Conservation (phyloP, 2,329 filamentous ascomycete genomes). For the Arthrobotrys entomopaga region DNA sequence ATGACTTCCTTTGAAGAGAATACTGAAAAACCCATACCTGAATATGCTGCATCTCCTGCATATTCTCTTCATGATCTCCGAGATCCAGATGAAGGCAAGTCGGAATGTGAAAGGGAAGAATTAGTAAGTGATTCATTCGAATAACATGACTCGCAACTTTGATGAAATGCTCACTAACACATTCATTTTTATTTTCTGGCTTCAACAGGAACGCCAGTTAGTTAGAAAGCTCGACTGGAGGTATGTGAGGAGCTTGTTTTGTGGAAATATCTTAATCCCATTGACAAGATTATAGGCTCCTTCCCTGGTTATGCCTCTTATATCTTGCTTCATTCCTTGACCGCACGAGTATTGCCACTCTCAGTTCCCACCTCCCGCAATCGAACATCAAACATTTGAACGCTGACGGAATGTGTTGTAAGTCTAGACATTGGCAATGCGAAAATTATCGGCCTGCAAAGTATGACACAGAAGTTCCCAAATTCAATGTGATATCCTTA, state of each 20-base stretch:
- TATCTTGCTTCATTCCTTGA: conserved; percentile 80
- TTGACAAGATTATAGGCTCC: conserved; percentile 28
- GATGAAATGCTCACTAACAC: no score
- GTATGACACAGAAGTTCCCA: conserved; percentile 59
- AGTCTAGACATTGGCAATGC: conserved; percentile 70
- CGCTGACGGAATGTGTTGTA: conserved; percentile 73
- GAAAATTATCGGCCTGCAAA: conserved; percentile 68
- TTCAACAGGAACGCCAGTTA: conserved; percentile 69
- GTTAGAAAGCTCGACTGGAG: conserved; percentile 71
- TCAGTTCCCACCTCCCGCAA: conserved; percentile 7
- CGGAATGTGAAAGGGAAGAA: conserved; percentile 70
- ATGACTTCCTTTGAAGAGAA: conserved; percentile 18
- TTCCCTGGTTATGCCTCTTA: conserved; percentile 70
- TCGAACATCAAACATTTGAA: conserved; percentile 39
- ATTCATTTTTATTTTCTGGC: no score
- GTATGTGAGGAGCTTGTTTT: conserved; percentile 66
- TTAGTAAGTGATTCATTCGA: conserved; percentile 65
- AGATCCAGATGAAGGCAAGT: conserved; percentile 74
- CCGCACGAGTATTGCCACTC: conserved; percentile 58
- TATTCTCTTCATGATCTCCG: conserved; percentile 26
- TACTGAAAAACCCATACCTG: conserved; percentile 35
- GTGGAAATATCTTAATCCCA: neutral
- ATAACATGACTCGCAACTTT: no score
- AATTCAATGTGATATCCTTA: no score
- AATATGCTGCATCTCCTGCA: conserved; percentile 32